Conservation (phyloP, 2,329 filamentous ascomycete species). For the Fusarium coffeatum region DNA sequence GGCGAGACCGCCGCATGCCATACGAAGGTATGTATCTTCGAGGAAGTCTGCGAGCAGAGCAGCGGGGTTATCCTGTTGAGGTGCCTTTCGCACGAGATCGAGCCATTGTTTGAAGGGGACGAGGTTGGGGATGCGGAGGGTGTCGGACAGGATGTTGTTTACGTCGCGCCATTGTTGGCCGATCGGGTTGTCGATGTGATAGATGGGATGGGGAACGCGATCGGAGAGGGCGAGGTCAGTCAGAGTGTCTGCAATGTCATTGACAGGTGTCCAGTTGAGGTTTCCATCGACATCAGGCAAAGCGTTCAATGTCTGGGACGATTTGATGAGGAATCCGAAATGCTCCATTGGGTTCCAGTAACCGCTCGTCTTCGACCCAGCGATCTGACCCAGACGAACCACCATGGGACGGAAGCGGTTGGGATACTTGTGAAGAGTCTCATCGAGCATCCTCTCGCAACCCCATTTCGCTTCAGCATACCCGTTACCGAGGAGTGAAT, state of each 20-base stretch:
- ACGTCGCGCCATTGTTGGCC: constrained; percentile 35
- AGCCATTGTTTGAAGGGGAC: constrained; percentile 28
- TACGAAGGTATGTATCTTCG: constrained; percentile 20
- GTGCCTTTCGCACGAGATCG: constrained; percentile 17
- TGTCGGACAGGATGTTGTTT: constrained; percentile 25
- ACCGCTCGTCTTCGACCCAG: constrained; percentile 39
- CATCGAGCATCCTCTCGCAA: constrained; percentile 39
- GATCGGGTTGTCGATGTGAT: constrained; percentile 32
- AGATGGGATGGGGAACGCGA: constrained; percentile 4
- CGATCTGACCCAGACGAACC: constrained; percentile 39
- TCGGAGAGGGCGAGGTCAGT: constrained; percentile 23
- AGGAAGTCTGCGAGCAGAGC: constrained; percentile 17
- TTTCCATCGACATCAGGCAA: constrained; percentile 26
- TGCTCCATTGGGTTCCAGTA: constrained; percentile 44
- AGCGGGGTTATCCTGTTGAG: constrained; percentile 30
- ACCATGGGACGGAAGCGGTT: constrained; percentile 37
- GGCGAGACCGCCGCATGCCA: constrained; percentile 29
- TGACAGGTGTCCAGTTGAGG: constrained; percentile 34
- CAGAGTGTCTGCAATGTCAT: constrained; percentile 21
- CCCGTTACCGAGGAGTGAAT: constrained; percentile 29
- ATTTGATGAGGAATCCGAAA: constrained; percentile 41
- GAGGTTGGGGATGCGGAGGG: constrained; percentile 12
- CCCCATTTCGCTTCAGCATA: constrained; percentile 42
- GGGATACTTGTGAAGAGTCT: constrained; percentile 35
- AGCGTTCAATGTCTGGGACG: constrained; percentile 32